Evolutionary conservation across 2,329 filamentous ascomycete species (phyloP).

Genomic region (Colletotrichum brevisporum): DNA sequence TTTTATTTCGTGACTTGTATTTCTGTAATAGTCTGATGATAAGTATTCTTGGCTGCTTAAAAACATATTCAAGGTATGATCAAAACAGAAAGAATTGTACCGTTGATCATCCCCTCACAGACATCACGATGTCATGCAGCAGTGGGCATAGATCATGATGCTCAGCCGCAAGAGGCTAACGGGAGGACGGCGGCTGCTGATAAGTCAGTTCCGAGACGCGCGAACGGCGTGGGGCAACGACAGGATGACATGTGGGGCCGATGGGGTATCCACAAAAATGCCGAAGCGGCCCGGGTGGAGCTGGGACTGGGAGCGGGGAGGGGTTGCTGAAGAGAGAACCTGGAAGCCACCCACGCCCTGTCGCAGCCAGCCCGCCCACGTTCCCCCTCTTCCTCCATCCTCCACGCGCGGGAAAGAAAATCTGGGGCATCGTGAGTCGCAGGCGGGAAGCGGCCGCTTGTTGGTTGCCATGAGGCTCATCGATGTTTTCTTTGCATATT

Average conservation of each 20-base stretch:
- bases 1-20: too few relatives aligned
- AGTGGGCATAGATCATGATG: too few relatives aligned
- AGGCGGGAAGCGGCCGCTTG: not conserved
- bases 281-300: not conserved
- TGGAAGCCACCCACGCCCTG: conserved; percentile 7
- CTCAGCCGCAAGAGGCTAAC: too few relatives aligned
- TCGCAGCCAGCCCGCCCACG: conserved; percentile 1
- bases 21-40: too few relatives aligned
- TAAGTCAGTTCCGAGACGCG: too few relatives aligned
- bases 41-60: too few relatives aligned
- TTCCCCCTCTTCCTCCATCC: not conserved
- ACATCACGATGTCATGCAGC: too few relatives aligned
- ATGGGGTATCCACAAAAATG: not conserved
- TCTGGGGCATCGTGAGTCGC: not conserved
- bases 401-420: not conserved
- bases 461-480: not conserved
- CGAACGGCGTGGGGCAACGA: too few relatives aligned
- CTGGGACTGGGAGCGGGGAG: not conserved
- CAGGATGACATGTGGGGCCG: not conserved
- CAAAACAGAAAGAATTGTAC: too few relatives aligned
- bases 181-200: too few relatives aligned
- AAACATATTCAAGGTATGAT: too few relatives aligned
- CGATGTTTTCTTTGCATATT: conserved; percentile 11
- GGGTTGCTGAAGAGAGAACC: not conserved
- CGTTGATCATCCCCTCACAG: too few relatives aligned